Evolutionary conservation across 805 yeast species (phyloP).

Genomic region (Candida piceae): DNA sequence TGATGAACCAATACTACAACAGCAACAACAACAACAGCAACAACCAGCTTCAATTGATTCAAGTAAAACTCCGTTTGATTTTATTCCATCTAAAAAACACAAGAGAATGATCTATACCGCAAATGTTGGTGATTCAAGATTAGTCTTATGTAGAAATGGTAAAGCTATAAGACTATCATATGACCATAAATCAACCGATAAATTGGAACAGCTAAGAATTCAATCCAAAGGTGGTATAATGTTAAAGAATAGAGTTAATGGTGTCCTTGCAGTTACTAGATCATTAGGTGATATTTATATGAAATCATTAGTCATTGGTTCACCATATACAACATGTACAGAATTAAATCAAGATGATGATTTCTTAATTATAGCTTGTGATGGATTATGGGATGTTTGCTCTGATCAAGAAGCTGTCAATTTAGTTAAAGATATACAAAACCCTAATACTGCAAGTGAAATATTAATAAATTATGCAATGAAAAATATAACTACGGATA

Average conservation of each 20-base stretch:
- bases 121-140: constrained; percentile 90
- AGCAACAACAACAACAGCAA: too few relatives aligned
- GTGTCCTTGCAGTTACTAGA: constrained; percentile 90
- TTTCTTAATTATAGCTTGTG: constrained; percentile 87
- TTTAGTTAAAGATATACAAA: constrained; percentile 47
- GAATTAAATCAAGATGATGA: constrained; percentile 64
- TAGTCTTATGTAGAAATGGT: constrained; percentile 72
- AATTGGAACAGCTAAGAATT: constrained; percentile 69
- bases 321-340: constrained; percentile 88
- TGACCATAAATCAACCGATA: constrained; percentile 90
- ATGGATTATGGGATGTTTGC: constrained; percentile 95
- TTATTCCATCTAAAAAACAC: constrained; percentile 43
- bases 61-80: constrained; percentile 36
- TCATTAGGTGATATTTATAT: constrained; percentile 92
- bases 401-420: constrained; percentile 81
- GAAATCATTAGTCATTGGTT: constrained; percentile 83
- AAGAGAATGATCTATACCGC: constrained; percentile 84
- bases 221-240: constrained; percentile 79
- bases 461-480: constrained; percentile 69
- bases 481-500: constrained; percentile 78
- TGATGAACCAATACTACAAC: too few relatives aligned
- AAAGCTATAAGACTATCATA: constrained; percentile 75
- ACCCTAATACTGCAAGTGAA: constrained; percentile 65
- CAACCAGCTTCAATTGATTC: constrained; percentile 10
- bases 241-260: constrained; percentile 89